Conservation (phyloP, 2,329 filamentous ascomycete genomes). For the Lachnellula suecica region DNA sequence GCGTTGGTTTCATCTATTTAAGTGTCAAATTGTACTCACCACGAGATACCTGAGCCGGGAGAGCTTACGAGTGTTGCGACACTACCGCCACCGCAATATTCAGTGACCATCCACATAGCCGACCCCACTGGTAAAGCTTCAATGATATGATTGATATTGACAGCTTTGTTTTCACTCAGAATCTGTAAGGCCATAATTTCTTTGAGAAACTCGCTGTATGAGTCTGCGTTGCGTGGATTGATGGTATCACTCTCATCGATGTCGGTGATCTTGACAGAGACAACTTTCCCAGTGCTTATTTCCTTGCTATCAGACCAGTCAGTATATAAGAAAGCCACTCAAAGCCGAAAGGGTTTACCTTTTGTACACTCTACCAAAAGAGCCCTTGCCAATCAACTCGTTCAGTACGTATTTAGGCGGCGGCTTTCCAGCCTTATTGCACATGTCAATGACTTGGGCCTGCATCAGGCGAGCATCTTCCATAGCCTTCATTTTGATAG, state of each 20-base stretch:
- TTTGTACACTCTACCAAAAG: slow-evolving; percentile 74
- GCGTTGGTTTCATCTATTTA: slow-evolving; percentile 59
- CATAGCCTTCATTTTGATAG: slow-evolving; percentile 35
- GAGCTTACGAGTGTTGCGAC: slow-evolving; percentile 63
- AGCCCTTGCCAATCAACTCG: slow-evolving; percentile 74
- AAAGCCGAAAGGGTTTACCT: slow-evolving; percentile 33
- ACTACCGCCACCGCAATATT: slow-evolving; percentile 83
- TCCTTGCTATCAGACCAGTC: slow-evolving; percentile 26
- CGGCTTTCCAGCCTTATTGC: slow-evolving; percentile 56
- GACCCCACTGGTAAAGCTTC: slow-evolving; percentile 76
- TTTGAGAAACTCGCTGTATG: slow-evolving; percentile 68
- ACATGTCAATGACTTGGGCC: slow-evolving; percentile 59
- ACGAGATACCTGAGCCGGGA: slow-evolving; percentile 40
- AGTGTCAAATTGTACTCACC: slow-evolving; percentile 1
- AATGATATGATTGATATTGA: slow-evolving; percentile 79
- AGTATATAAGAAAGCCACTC: neutral
- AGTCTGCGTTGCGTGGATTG: slow-evolving; percentile 64
- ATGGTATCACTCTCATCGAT: slow-evolving; percentile 74
- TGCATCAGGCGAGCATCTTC: slow-evolving; percentile 74
- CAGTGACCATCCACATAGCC: slow-evolving; percentile 84
- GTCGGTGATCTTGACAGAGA: slow-evolving; percentile 81
- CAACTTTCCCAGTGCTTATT: slow-evolving; percentile 45
- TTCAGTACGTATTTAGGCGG: slow-evolving; percentile 66
- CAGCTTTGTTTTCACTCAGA: slow-evolving; percentile 70
- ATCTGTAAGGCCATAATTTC: slow-evolving; percentile 69